Evolutionary conservation across 1,139 yeast species (phyloP), one percentile per base, ranked within the genome.

Genomic region (Yueomyces sp.): DNA sequence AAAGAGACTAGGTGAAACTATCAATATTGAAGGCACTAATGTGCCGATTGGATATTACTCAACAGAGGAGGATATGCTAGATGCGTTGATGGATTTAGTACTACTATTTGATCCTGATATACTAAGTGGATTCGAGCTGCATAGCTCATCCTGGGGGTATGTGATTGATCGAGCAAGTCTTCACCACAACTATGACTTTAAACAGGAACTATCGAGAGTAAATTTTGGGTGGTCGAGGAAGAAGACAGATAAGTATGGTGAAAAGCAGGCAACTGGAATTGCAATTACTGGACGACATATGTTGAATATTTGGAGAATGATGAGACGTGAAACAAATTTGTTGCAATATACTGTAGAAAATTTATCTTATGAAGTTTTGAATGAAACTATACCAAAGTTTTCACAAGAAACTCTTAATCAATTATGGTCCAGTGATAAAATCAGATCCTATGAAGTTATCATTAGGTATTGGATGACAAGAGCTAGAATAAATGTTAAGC

Each of bases 71-170:
- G 75, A 68, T 4, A 67, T 83, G 74, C 56, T 87, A 3, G 65
- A 69, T 5, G 69, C 69, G 6, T 63, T 89, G 5, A 62, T 78
- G 0, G 66, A 70, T 1, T 48, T 81, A n/a, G 78, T 85, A 0
- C 70, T 76, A 29, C 51, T 65, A 2, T 69, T 76, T 43, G 97
- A 91, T 55, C 97, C 98, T 0, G 98, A 91, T 58, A 76, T 91
- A 36, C 57, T 93, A 5, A 71, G 86, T 0, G 97, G 97, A 0
- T 91, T 74, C 58, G 98, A 91, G 55, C 72, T 86, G 7, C 84
- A 86, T 53, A 66, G 80, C 1, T 55, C 73, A 1, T 85, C 96
- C 0, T 89, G 97, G 96, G 97, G 98, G 0, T 91, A 84, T 54
- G 45, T 89, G 0, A 69, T 84, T 36, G 94, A 84, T 46, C 62